These are phyloP conservation scores for Trichomonas tenax DNA, from an alignment of 208 protist species.

Conservation along the genomic window DNA sequence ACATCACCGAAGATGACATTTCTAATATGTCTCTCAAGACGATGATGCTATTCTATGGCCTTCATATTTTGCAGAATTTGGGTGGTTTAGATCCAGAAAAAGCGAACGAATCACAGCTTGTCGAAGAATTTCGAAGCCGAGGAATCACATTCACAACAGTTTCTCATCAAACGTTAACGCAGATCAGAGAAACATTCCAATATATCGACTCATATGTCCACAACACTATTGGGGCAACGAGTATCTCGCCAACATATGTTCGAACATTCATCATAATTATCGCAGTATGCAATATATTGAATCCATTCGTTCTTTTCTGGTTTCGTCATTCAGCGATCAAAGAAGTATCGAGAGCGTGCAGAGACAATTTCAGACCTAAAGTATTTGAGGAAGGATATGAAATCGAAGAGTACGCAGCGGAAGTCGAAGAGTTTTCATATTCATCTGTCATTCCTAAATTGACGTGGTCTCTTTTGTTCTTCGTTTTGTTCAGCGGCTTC, in stretches of 20 bases:
- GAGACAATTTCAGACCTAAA: not conserved
- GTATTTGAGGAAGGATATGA: not conserved
- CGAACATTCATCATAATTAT: not conserved
- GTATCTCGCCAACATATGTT: not conserved
- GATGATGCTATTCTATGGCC: not conserved
- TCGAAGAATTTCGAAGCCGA: not conserved
- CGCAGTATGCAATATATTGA: not conserved
- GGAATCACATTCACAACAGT: not conserved
- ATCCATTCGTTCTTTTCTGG: not conserved
- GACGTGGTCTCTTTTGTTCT: not conserved
- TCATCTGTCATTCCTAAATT: not conserved
- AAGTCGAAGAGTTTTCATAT: not conserved
- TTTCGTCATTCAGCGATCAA: not conserved
- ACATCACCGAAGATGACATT: not conserved
- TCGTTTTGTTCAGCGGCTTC: not conserved
- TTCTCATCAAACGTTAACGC: not conserved
- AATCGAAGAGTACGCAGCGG: not conserved
- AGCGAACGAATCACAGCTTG: not conserved
- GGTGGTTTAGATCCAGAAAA: not conserved
- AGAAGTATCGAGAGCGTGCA: not conserved
- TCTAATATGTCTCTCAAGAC: not conserved
- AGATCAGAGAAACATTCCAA: not conserved
- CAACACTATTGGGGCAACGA: not conserved
- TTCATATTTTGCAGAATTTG: not conserved
- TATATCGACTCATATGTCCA: not conserved